These are phyloP conservation scores for Paragyromitra xinjiangensis DNA, from an alignment of 495 filamentous ascomycete genomes.

Conservation along the genomic window DNA sequence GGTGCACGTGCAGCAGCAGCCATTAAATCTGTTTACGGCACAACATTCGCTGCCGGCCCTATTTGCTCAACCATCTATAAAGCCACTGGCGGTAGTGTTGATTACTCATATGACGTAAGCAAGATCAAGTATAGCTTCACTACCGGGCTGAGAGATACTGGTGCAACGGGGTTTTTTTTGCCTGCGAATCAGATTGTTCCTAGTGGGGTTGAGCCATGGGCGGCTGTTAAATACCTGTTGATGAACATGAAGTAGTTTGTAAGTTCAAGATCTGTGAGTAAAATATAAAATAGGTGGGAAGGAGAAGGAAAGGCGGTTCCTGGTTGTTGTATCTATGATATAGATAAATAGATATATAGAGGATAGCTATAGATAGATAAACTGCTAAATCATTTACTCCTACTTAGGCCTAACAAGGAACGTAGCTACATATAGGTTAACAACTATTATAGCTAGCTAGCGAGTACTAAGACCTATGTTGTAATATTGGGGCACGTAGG, in stretches of 20 bases:
- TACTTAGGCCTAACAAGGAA: not conserved
- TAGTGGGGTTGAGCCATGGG: constrained; percentile 64
- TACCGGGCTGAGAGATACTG: constrained; percentile 65
- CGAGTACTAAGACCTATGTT: too few species aligned
- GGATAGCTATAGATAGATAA: not conserved
- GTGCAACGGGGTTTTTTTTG: constrained; percentile 67
- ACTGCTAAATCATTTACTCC: not conserved
- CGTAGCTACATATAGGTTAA: not conserved
- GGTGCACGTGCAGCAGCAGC: constrained; percentile 58
- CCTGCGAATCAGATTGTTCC: constrained; percentile 67
- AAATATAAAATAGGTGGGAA: not conserved
- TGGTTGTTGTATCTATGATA: constrained; percentile 14
- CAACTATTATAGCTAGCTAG: not conserved
- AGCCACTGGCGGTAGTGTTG: constrained; percentile 65
- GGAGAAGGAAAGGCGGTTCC: not conserved
- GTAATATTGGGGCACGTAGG: too few species aligned
- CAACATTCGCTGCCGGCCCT: constrained; percentile 62
- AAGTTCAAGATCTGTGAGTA: too few species aligned
- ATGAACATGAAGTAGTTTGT: constrained; percentile 59
- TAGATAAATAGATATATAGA: not conserved
- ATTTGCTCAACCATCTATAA: constrained; percentile 70
- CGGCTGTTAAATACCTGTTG: constrained; percentile 65
- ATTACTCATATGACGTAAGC: constrained; percentile 66
- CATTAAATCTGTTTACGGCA: constrained; percentile 63
- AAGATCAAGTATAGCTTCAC: constrained; percentile 67